A percentile compares a stretch with the other conserved stretches of the same genome.
These are phyloP conservation scores for Schrenkiella parvula DNA, from an alignment of 345 rosid genomes.

Conservation along the genomic window DNA sequence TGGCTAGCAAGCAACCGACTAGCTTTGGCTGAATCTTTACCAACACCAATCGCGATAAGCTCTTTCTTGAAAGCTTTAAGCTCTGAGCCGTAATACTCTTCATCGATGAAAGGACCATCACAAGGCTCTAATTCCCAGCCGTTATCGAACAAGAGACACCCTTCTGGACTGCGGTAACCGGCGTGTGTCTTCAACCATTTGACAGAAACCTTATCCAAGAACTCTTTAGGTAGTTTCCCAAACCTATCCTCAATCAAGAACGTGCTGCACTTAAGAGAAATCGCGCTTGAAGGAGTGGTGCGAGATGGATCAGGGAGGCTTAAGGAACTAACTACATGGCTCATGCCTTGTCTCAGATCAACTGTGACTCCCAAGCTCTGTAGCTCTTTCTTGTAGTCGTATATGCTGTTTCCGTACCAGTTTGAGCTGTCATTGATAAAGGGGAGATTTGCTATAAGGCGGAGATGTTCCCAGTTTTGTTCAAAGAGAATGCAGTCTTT, in stretches of 20 bases:
- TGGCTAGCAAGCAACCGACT: slow-evolving; percentile 38
- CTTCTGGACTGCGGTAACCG: slow-evolving; percentile 50
- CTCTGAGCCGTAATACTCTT: slow-evolving; percentile 48
- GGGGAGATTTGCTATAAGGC: slow-evolving; percentile 51
- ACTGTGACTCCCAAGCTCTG: slow-evolving; percentile 42
- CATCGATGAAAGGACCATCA: slow-evolving; percentile 81
- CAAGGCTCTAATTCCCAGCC: slow-evolving; percentile 39
- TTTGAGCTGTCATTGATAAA: slow-evolving; percentile 49
- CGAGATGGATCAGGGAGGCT: slow-evolving; percentile 35
- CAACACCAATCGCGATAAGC: slow-evolving; percentile 52
- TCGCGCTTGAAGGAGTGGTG: slow-evolving; percentile 32
- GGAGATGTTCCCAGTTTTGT: slow-evolving; percentile 53
- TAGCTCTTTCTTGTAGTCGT: slow-evolving; percentile 46
- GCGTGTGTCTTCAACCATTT: slow-evolving; percentile 56
- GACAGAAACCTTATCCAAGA: slow-evolving; percentile 33
- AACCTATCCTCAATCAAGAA: slow-evolving; percentile 26
- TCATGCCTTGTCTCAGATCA: slow-evolving; percentile 45
- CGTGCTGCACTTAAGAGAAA: slow-evolving; percentile 44
- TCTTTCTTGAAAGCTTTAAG: slow-evolving; percentile 35
- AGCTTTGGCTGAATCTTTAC: slow-evolving; percentile 27
- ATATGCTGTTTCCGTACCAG: slow-evolving; percentile 45
- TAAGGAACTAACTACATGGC: slow-evolving; percentile 42
- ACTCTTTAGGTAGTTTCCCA: slow-evolving; percentile 30
- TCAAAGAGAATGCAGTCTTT: slow-evolving; percentile 53
- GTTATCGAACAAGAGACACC: slow-evolving; percentile 45